Base-by-base conservation (phyloP, 352 stramenopile species). In the Globisporangium canariense region DNA sequence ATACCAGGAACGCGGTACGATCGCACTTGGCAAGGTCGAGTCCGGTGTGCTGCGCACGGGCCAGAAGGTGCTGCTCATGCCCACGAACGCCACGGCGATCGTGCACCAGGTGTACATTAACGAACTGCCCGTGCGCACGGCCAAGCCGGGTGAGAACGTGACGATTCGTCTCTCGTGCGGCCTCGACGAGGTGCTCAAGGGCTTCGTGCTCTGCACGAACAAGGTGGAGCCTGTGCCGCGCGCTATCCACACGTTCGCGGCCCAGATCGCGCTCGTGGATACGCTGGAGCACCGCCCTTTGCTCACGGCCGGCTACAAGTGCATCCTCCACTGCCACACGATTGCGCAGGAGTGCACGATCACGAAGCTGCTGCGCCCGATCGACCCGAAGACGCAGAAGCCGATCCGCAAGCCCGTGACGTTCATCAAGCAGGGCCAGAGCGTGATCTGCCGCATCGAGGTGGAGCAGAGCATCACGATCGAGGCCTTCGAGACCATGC, bases 1-100 rank as follows among this genome's bases (percentile, higher is more conserved):
- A 22, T 99, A 99, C 77, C 86, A 86, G 32, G 98, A 99, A 18
- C 90, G 97, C 55, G 98, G 97, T 60, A 98, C 94, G 4, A 97
- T 99, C 54, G 89, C 91, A 41, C 94, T 99, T 79, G 97, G 97
- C 58, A 99, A 99, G 78, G 96, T 99, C 43, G 97, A 99, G 77
- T 95, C 90, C 58, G 97, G 97, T 49, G 84, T 97, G 40, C 68
- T 99, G 41, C 83, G 83, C 58, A 90, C 84, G 40, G 97, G 97
- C 41, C 81, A 97, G 73, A 98, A 97, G 73, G 79, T 99, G 25
- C 84, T 88, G 58, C 65, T 99, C 30, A 99, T 99, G 96, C 97
- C 97, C 0, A 98, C 93, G 47, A 84, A 83, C 46, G 73, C 76
- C 9, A 69, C 70, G 18, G 75, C 76, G 30, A 66, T 89, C 32